Percentiles rank a stretch among this genome's conserved stretches.
Conservation (phyloP, 495 filamentous ascomycete species). For the Lepraria neglecta region DNA sequence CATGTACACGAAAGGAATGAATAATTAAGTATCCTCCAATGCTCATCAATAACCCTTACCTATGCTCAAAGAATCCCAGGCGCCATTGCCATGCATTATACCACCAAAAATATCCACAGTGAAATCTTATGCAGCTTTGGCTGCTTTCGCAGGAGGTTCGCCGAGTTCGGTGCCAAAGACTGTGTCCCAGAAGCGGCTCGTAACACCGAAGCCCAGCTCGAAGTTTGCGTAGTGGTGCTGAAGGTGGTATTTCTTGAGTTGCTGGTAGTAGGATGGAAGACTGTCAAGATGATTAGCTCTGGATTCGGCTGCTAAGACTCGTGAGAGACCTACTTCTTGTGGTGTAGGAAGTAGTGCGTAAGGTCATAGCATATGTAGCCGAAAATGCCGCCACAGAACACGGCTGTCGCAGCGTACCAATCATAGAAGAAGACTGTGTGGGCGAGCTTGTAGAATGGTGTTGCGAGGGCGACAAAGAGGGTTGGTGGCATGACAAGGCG, state of each 20-base stretch:
- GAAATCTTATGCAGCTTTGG: conserved; percentile 50
- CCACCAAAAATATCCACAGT: neutral
- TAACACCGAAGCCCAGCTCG: conserved; percentile 97
- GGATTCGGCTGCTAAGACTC: neutral
- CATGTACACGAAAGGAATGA: neutral
- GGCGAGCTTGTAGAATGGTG: conserved; percentile 89
- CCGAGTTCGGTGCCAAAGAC: conserved; percentile 82
- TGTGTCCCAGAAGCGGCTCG: conserved; percentile 93
- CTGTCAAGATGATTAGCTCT: conserved; percentile 31
- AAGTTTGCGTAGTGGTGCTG: conserved; percentile 95
- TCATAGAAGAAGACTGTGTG: conserved; percentile 78
- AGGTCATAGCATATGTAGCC: conserved; percentile 95
- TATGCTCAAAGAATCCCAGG: neutral
- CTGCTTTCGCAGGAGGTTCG: conserved; percentile 35
- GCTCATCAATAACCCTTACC: conserved; percentile 5
- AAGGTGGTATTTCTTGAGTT: conserved; percentile 94
- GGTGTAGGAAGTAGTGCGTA: conserved; percentile 99
- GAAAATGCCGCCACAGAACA: conserved; percentile 86
- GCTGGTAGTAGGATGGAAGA: conserved; percentile 77
- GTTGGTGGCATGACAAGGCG: conserved; percentile 96
- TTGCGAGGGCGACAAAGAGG: conserved; percentile 76
- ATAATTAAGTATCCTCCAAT: neutral
- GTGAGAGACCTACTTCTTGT: conserved; percentile 60
- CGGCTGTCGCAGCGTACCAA: conserved; percentile 69
- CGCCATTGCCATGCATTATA: conserved; percentile 6